These are phyloP conservation scores for Fusarium coffeatum DNA, from an alignment of 2,329 filamentous ascomycete species.

Conservation along the genomic window DNA sequence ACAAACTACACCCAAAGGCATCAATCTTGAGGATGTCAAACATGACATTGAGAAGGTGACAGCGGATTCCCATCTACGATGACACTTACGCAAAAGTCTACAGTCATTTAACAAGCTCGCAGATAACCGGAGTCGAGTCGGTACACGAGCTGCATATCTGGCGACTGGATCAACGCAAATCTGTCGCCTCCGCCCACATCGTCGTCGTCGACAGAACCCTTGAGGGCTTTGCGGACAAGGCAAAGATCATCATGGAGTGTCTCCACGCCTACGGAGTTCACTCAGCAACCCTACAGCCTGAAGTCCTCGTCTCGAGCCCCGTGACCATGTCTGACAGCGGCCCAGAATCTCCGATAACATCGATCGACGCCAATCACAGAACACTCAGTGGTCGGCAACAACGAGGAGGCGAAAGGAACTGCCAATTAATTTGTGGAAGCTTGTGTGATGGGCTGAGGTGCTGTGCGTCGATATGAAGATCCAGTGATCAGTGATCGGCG, in stretches of 20 bases:
- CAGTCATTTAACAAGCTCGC: conserved; percentile 28
- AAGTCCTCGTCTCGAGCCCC: conserved; percentile 50
- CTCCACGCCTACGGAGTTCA: conserved; percentile 80
- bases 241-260: conserved; percentile 73
- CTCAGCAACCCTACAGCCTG: conserved; percentile 77
- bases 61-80: neutral
- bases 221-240: conserved; percentile 68
- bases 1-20: conserved; percentile 70
- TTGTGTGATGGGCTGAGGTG: conserved; percentile 65
- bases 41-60: conserved; percentile 74
- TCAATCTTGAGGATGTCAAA: conserved; percentile 71
- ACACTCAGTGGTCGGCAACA: conserved; percentile 16
- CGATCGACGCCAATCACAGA: conserved; percentile 16
- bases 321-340: conserved; percentile 21
- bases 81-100: neutral
- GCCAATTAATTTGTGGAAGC: conserved; percentile 64
- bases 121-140: conserved; percentile 74
- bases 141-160: conserved; percentile 81
- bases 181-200: conserved; percentile 76
- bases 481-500: conserved; percentile 32
- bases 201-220: conserved; percentile 69
- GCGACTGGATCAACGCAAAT: conserved; percentile 76
- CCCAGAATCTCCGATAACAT: conserved; percentile 18
- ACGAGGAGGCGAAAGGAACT: conserved; percentile 50
- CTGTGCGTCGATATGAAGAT: conserved; percentile 50